A percentile compares a stretch with the other conserved stretches of the same genome.
These are phyloP conservation scores for Auxenochlorella pyrenoidosa DNA, from an alignment of 139 green algal genomes.

Conservation along the genomic window DNA sequence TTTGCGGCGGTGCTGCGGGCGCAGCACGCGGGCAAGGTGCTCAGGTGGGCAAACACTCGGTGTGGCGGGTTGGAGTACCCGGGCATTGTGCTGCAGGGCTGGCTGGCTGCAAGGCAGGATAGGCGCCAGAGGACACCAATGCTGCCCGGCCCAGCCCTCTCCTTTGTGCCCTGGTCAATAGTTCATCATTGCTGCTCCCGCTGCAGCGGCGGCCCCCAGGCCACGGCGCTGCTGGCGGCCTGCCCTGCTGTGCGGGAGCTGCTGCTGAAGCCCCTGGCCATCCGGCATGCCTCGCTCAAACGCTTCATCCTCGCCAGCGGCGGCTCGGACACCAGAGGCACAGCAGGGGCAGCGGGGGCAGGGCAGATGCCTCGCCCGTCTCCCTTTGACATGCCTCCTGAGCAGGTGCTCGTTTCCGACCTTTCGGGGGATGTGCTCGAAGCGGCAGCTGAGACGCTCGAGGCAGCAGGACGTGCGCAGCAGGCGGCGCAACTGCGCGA, in stretches of 20 bases:
- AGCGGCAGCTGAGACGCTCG: no score
- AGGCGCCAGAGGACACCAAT: no score
- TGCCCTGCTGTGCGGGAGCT: constrained; percentile 11
- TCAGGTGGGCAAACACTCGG: background rate
- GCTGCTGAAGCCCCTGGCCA: background rate
- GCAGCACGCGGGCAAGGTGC: constrained; percentile 9
- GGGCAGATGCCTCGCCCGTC: no score
- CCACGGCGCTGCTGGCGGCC: background rate
- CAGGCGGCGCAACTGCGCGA: no score
- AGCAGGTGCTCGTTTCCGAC: no score
- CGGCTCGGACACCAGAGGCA: background rate
- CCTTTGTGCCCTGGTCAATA: no score
- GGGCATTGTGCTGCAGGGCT: background rate
- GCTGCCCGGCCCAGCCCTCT: no score
- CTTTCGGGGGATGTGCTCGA: no score
- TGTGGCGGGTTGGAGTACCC: no score
- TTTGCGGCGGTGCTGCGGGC: constrained; percentile 1
- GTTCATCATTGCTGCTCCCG: background rate
- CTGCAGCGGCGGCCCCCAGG: background rate
- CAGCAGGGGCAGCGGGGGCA: no score
- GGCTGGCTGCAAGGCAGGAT: background rate
- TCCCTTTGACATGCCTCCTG: no score
- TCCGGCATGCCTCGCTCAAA: background rate
- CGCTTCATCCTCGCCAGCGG: constrained; percentile 6
- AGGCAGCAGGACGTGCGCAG: background rate